These are phyloP conservation scores for Candida maris DNA, from an alignment of 805 yeast genomes.

Conservation along the genomic window DNA sequence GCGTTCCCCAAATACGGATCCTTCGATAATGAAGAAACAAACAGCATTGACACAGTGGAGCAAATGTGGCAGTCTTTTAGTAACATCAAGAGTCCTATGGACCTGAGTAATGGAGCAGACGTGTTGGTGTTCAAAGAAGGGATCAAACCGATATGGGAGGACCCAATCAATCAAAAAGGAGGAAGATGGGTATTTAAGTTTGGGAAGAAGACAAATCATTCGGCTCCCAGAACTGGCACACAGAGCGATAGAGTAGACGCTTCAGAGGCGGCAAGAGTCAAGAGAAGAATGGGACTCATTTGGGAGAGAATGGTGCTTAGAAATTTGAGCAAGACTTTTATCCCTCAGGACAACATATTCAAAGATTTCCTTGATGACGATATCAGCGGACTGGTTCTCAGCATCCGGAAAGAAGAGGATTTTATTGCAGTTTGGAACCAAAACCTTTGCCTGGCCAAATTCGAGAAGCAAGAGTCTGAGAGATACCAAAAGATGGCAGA, in stretches of 20 bases:
- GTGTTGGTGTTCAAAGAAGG: constrained; percentile 56
- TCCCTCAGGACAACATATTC: constrained; percentile 38
- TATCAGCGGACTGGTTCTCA: constrained; percentile 57
- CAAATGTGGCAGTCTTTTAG: constrained; percentile 48
- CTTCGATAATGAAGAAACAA: constrained; percentile 15
- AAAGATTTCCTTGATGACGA: constrained; percentile 42
- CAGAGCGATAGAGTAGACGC: not conserved
- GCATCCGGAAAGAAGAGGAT: constrained; percentile 57
- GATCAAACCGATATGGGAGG: constrained; percentile 66
- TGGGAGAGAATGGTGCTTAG: constrained; percentile 57
- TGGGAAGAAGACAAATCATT: constrained; percentile 23
- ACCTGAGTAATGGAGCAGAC: constrained; percentile 46
- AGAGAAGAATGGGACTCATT: constrained; percentile 35
- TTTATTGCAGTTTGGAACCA: constrained; percentile 62
- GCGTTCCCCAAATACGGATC: constrained; percentile 33
- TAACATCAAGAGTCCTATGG: constrained; percentile 36
- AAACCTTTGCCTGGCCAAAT: constrained; percentile 36
- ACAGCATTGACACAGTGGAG: constrained; percentile 43
- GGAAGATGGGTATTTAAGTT: constrained; percentile 62
- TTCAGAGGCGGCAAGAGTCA: constrained; percentile 7
- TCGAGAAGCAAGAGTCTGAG: constrained; percentile 14
- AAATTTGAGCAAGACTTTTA: constrained; percentile 47
- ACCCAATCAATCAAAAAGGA: constrained; percentile 54
- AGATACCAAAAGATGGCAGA: constrained; percentile 7
- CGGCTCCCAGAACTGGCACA: constrained; percentile 6